phyloP scores from a whole-genome alignment of 208 protist species.

The Crithidia sp. region DNA sequence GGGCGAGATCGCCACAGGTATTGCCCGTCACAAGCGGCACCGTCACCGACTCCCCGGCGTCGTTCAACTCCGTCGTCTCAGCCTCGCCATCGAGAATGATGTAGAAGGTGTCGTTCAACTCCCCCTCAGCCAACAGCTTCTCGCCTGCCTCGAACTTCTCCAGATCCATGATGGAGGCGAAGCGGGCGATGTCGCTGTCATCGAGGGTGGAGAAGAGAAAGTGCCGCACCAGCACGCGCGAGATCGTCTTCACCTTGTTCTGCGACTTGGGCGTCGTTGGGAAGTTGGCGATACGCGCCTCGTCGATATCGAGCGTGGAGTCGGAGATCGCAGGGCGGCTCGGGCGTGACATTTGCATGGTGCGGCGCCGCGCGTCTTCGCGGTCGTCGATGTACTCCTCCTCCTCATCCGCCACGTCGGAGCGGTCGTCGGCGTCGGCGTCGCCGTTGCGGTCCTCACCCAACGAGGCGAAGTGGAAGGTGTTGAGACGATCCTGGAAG shows the following conservation, averaged over 20 bases:
- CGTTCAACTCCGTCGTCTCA: conserved; percentile 33
- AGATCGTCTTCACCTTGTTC: conserved; percentile 63
- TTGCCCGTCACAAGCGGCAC: conserved; percentile 38
- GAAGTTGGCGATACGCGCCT: conserved; percentile 54
- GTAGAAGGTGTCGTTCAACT: conserved; percentile 62
- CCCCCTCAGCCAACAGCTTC: conserved; percentile 39
- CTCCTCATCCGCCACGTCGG: conserved; percentile 8
- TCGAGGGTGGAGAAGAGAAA: conserved; percentile 81
- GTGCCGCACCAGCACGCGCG: conserved; percentile 58
- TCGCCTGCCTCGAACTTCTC: conserved; percentile 34
- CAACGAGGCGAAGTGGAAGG: conserved; percentile 44
- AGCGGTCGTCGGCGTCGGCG: conserved; percentile 12
- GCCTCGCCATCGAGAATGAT: conserved; percentile 68
- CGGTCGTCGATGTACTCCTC: conserved; percentile 47
- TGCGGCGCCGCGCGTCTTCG: conserved; percentile 51
- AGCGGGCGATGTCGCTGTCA: conserved; percentile 56
- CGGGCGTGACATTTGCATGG: conserved; percentile 49
- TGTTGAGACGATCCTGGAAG: conserved; percentile 28
- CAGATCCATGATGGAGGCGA: conserved; percentile 72
- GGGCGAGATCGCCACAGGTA: conserved; percentile 58
- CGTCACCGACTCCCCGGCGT: conserved; percentile 17
- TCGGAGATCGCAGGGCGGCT: conserved; percentile 59
- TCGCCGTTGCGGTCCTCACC: neutral
- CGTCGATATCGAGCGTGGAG: conserved; percentile 45
- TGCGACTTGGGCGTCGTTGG: conserved; percentile 58